Evolutionary conservation across 306 rosid species (phyloP).

Genomic region (Fragaria nilgerrensis): DNA sequence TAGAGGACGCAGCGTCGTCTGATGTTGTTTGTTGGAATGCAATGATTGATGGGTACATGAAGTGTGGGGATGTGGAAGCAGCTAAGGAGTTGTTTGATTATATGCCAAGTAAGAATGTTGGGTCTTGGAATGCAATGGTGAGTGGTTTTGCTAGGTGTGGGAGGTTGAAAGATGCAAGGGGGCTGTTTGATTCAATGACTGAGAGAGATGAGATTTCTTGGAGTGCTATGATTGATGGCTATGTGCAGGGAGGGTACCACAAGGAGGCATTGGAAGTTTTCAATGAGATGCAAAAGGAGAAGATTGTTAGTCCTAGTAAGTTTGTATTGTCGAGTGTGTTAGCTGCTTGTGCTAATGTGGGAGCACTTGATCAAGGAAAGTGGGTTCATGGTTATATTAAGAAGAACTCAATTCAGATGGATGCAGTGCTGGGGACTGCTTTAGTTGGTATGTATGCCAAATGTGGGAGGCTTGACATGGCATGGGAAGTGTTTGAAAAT

Average conservation of each 20-base stretch:
- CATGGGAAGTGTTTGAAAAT: slow-evolving; percentile 59
- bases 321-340: slow-evolving; percentile 47
- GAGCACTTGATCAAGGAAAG: slow-evolving; percentile 59
- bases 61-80: slow-evolving; percentile 43
- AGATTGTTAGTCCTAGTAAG: slow-evolving; percentile 29
- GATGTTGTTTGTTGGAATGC: slow-evolving; percentile 65
- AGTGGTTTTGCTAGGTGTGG: slow-evolving; percentile 52
- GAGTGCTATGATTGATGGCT: slow-evolving; percentile 62
- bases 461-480: slow-evolving; percentile 59
- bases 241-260: slow-evolving; percentile 41
- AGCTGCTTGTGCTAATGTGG: slow-evolving; percentile 57
- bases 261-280: slow-evolving; percentile 62
- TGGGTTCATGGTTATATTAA: slow-evolving; percentile 53
- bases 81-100: slow-evolving; percentile 39
- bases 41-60: slow-evolving; percentile 53
- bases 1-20: slow-evolving; percentile 25
- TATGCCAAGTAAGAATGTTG: slow-evolving; percentile 37
- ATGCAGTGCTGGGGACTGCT: slow-evolving; percentile 57
- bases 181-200: slow-evolving; percentile 42
- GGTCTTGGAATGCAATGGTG: slow-evolving; percentile 62
- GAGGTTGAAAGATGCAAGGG: slow-evolving; percentile 44
- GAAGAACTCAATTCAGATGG: slow-evolving; percentile 41
- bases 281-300: slow-evolving; percentile 45
- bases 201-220: slow-evolving; percentile 62
- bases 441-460: slow-evolving; percentile 62